Base-by-base conservation (phyloP, 2,329 filamentous ascomycete species). In the Neofusicoccum laricinum region DNA sequence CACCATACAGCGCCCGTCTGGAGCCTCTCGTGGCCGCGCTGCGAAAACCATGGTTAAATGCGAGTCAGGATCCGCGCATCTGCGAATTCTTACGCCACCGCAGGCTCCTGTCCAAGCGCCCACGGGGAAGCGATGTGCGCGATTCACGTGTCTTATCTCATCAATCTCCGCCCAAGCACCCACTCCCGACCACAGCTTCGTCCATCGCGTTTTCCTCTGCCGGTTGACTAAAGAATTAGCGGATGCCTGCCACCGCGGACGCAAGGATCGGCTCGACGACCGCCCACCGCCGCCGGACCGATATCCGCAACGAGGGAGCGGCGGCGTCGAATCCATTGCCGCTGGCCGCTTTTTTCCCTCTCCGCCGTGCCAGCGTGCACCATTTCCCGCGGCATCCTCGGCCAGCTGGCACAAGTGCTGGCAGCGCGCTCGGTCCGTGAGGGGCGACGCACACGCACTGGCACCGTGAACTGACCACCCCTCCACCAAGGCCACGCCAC, bases 141-240 rank as follows among this genome's bases (percentile, higher is more conserved):
- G 53, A 57, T 57, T 15, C 25, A 38, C 53, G 15, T 41, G 30
- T 46, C 55, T 59, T 59, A 59, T 59, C 55, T 59, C 55, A 46
- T 59, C 55, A 15, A 59, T 59, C 55, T 59, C 55, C 40, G 55
- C 55, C 49, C 41, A 40, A 43, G 38, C 32, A 36, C 43, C 53
- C 53, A 38, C 53, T 21, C 21, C 7, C 51, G 11, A 11, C 53
- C 32, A 12, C 6, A 17, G 15, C 36, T 14, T 38, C 32, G 49
- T 36, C 17, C 19, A 14, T 41, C 34, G 11, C 25, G 25, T 30
- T 30, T 30, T 30, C 25, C 25, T 5, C 25, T 4, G 25, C 25
- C 25, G 25, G 25, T 30, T 36, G 30, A 36, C 55, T 45, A 58
- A 45, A 17, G 25, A 45, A 14, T 45, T 58, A 58, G 53, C 53